Conservation (phyloP, 2,329 filamentous ascomycete genomes). For the Septoria petroselini region DNA sequence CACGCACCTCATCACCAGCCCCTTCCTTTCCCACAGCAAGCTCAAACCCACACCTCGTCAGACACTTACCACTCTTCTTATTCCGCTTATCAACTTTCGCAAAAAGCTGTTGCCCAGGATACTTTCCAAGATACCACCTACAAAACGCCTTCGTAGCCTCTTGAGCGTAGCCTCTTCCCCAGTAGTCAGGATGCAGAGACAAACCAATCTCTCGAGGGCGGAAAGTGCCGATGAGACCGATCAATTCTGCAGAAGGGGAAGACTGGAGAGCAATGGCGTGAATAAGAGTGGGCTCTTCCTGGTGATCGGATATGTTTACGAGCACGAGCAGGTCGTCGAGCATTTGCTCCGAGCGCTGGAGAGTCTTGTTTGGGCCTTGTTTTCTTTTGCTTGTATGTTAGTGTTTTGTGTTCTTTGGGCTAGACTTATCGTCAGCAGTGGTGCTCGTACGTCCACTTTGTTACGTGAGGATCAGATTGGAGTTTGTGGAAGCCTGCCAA, state of each 20-base stretch:
- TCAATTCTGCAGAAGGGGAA: conserved; percentile 12
- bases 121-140: conserved; percentile 16
- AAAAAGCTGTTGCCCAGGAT: conserved; percentile 18
- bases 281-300: conserved; percentile 19
- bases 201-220: conserved; percentile 25
- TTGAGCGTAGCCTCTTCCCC: conserved; percentile 22
- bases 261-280: conserved; percentile 19
- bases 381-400: conserved; percentile 15
- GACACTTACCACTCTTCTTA: conserved; percentile 18
- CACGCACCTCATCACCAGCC: background rate
- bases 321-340: conserved; percentile 26
- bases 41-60: conserved; percentile 20
- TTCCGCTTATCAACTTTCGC: conserved; percentile 25
- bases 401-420: background rate
- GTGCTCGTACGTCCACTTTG: conserved; percentile 20
- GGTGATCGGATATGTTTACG: conserved; percentile 14
- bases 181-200: conserved; percentile 22
- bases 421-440: no score
- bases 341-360: conserved; percentile 19
- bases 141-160: conserved; percentile 23
- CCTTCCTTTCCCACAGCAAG: conserved; percentile 1
- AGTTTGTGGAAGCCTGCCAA: conserved; percentile 21
- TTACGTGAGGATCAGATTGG: conserved; percentile 20
- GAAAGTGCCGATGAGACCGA: conserved; percentile 25
- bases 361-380: conserved; percentile 20